Evolutionary conservation across 768 basidiomycete species (phyloP), one percentile per base, ranked within the genome.

Genomic region (Serpula lacrymans): DNA sequence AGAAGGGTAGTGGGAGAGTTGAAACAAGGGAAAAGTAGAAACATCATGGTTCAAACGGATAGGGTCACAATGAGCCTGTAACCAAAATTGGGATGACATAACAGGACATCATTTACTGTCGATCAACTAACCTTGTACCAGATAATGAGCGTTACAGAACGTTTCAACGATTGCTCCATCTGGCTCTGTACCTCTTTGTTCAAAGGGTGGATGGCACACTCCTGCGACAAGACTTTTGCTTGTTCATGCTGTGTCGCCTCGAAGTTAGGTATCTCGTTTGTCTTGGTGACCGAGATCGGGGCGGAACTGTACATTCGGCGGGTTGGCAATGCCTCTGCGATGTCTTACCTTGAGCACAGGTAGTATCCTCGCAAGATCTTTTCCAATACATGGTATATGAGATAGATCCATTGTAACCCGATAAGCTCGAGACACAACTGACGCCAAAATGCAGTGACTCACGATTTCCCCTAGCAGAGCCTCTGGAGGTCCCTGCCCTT

Each of bases 21-120:
- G 76, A 56, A 85, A 81, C 28, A 76, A 71, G 0, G 84, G 84
- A 46, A 84, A 86, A 0, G 80, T 80, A 0, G 77, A 65, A 33
- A 84, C 68, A 48, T 70, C 69, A 46, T 76, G 74, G 14, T 72
- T 75, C 18, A 83, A 62, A 2, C 81, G 69, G 27, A 83, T 69
- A 1, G 81, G 81, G 37, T 78, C 74, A 27, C 61, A 63, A 39
- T 69, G 67, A 12, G 72, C 65, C 78, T 80, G 54, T 24, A 38
- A 21, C 54, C 33, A 34, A 50, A 40, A 29, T 51, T n/a, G n/a
- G n/a, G n/a, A n/a, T n/a, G n/a, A n/a, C n/a, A n/a, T n/a, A n/a
- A n/a, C n/a, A n/a, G n/a, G 37, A 16, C 54, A 49, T 31, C 54
- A 37, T 29, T 52, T 49, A 34, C 39, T 48, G 4, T 34, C 41